phyloP scores from a whole-genome alignment of 305 asterid genomes.

The Stenogyne calaminthoides region DNA sequence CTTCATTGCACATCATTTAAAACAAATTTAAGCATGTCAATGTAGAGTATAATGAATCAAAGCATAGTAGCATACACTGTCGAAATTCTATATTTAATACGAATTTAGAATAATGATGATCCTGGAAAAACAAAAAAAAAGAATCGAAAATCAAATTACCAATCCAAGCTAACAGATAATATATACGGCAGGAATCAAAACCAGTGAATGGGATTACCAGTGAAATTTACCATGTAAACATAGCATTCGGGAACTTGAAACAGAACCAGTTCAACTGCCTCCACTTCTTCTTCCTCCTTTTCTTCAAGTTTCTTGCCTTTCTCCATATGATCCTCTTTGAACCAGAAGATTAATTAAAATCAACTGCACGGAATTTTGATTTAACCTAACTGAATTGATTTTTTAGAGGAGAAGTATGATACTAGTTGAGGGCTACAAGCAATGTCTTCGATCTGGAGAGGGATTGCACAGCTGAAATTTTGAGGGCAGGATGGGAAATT shows the following conservation, averaged over 20 bases:
- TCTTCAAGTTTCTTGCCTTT: slow-evolving; percentile 43
- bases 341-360: not conserved
- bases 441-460: slow-evolving; percentile 27
- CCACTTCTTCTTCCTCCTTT: slow-evolving; percentile 44
- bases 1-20: slow-evolving; percentile 13
- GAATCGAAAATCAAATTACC: slow-evolving; percentile 10
- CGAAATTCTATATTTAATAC: not conserved
- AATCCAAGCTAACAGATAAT: slow-evolving; percentile 8
- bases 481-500: slow-evolving; percentile 27
- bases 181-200: slow-evolving; percentile 19
- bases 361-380: not conserved
- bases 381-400: slow-evolving; percentile 21
- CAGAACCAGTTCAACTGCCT: slow-evolving; percentile 58
- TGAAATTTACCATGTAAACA: slow-evolving; percentile 65
- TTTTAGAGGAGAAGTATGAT: slow-evolving; percentile 8
- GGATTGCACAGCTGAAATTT: slow-evolving; percentile 23
- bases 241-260: slow-evolving; percentile 84
- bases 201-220: not conserved
- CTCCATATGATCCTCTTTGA: slow-evolving; percentile 47
- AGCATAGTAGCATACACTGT: not conserved
- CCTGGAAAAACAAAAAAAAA: not conserved
- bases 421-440: slow-evolving; percentile 11
- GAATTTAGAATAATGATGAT: not conserved
- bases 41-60: slow-evolving; percentile 12
- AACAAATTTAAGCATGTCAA: not conserved